Base-by-base conservation (phyloP, 768 basidiomycete species). In the Naganishia friedmannii region DNA sequence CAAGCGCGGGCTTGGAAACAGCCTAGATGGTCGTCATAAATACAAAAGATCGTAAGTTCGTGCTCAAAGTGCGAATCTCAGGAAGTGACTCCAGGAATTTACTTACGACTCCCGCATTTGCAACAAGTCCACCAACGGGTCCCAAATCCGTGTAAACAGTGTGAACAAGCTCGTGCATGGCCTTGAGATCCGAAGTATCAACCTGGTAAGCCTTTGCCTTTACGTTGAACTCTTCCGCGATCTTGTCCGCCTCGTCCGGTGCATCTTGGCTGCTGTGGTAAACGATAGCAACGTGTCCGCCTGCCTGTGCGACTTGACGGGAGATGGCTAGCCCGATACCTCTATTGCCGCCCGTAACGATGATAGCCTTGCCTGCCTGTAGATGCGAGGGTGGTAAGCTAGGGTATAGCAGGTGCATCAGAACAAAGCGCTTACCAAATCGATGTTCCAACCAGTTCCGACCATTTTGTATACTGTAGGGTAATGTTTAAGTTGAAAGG, bases 241-340 rank as follows among this genome's bases (percentile, higher is more conserved):
- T 74, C 71, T 74, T 71, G 57, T 77, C 75, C 6, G 78, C 77
- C 13, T 70, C 70, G 29, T 79, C 71, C 4, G 73, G 74, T 2
- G 77, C 78, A 66, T 77, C 76, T 15, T 65, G 13, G 34, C 73
- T 74, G 8, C 70, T 65, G 55, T 71, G 70, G 63, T 78, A 79
- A 70, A 79, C 67, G 66, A 79, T 77, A 1, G 77, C 72, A 7
- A 89, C 86, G 65, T 85, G 84, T 0, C 84, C 85, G 39, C 86
- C 86, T 0, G 87, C 85, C 57, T 83, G 75, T 21, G 87, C 87
- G 37, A 86, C 81, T 0, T 87, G 87, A 42, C 82, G 79, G 28
- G 85, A 85, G 67, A 84, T 86, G 1, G 85, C 87, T 26, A 78
- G 82, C 0, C 88, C 88, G 56, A 89, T 88, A 15, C 88, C 88